Conservation (phyloP, 345 rosid species). For the Excoecaria agallocha region DNA sequence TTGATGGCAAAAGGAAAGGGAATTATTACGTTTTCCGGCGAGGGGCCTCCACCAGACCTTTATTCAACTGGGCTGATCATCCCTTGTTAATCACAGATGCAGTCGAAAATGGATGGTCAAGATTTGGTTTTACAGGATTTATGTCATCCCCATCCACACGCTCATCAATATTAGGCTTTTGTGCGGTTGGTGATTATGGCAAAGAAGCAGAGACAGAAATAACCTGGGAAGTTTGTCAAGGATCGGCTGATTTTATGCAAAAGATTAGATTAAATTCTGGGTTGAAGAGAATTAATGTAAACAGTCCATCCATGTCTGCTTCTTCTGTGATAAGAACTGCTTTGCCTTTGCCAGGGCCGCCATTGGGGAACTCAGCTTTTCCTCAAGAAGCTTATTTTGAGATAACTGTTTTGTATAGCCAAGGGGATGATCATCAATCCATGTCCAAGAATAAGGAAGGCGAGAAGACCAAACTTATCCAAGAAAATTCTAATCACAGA, state of each 20-base stretch:
- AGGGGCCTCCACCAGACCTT: slow-evolving; percentile 33
- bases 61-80: slow-evolving; percentile 78
- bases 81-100: slow-evolving; percentile 71
- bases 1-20: slow-evolving; percentile 49
- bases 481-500: slow-evolving; percentile 30
- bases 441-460: slow-evolving; percentile 40
- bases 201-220: slow-evolving; percentile 51
- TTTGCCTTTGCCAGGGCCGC: slow-evolving; percentile 89
- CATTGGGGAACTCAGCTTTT: slow-evolving; percentile 64
- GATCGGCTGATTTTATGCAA: slow-evolving; percentile 74
- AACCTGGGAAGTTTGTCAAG: slow-evolving; percentile 79
- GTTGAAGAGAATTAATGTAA: slow-evolving; percentile 22
- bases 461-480: slow-evolving; percentile 65
- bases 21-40: slow-evolving; percentile 48
- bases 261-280: slow-evolving; percentile 65
- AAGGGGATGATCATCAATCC: slow-evolving; percentile 23
- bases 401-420: slow-evolving; percentile 51
- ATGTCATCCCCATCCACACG: slow-evolving; percentile 36
- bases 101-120: slow-evolving; percentile 80
- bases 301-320: slow-evolving; percentile 33
- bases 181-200: slow-evolving; percentile 44
- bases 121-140: slow-evolving; percentile 64
- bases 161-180: slow-evolving; percentile 51
- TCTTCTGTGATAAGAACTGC: slow-evolving; percentile 63
- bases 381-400: slow-evolving; percentile 95